Conservation (phyloP, 169 alveolate species). For the Plasmodium gallinaceum region DNA sequence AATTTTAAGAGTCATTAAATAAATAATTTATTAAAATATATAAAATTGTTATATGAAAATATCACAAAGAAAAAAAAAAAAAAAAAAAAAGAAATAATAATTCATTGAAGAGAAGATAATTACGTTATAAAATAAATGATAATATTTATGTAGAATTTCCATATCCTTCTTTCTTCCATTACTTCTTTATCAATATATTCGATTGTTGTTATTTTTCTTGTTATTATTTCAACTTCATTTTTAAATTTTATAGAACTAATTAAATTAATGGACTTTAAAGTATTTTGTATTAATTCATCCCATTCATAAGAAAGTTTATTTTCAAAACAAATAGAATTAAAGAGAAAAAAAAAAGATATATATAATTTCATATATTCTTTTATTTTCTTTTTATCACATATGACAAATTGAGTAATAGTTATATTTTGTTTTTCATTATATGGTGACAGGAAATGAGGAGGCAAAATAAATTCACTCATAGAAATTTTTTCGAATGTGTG, state of each 20-base stretch:
- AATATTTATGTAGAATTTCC: neutral
- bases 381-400: constrained; percentile 16
- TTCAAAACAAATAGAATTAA: neutral
- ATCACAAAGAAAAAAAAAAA: neutral
- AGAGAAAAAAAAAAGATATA: constrained; percentile 61
- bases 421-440: constrained; percentile 11
- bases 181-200: neutral
- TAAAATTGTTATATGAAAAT: neutral
- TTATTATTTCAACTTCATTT: constrained; percentile 62
- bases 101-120: neutral
- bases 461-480: constrained; percentile 17
- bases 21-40: too few relatives aligned
- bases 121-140: constrained; percentile 14
- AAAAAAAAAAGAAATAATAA: neutral
- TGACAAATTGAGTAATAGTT: neutral
- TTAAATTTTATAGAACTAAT: constrained; percentile 52
- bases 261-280: constrained; percentile 19
- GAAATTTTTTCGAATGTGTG: constrained; percentile 18
- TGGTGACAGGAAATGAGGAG: constrained; percentile 34
- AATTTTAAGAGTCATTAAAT: neutral
- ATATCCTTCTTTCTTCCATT: neutral
- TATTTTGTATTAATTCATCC: constrained; percentile 29
- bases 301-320: constrained; percentile 27
- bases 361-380: constrained; percentile 25
- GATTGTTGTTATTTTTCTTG: constrained; percentile 8